Evolutionary conservation across 176 grass and related monocot species (phyloP).

Genomic region (Carex kokanica): DNA sequence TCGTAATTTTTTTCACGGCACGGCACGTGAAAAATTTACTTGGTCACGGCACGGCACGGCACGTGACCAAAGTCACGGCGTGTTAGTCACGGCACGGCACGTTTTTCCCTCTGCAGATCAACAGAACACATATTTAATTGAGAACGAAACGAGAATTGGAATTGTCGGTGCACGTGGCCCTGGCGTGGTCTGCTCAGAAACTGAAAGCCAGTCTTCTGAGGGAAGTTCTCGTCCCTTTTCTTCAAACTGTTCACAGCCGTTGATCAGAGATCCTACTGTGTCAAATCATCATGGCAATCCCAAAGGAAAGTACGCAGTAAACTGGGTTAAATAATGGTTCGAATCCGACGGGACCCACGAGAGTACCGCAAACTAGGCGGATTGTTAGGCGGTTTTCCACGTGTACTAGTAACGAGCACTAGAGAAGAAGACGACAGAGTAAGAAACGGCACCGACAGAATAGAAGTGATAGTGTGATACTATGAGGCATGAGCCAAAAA

Average conservation of each 20-base stretch:
- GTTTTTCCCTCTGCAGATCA: too few relatives aligned
- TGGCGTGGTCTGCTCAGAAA: conserved; percentile 27
- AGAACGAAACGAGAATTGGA: not conserved
- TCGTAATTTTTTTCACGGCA: too few relatives aligned
- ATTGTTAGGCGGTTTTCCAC: conserved; percentile 6
- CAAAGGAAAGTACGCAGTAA: not conserved
- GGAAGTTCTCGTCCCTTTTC: not conserved
- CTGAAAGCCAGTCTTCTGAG: conserved; percentile 8
- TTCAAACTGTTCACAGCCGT: not conserved
- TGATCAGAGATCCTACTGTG: not conserved
- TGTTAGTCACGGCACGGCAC: too few relatives aligned
- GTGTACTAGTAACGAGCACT: not conserved
- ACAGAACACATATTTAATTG: not conserved
- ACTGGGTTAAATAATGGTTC: conserved; percentile 3
- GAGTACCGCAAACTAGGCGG: not conserved
- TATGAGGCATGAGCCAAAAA: not conserved
- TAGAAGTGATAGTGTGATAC: not conserved
- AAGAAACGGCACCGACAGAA: conserved; percentile 14
- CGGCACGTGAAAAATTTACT: too few relatives aligned
- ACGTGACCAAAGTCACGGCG: too few relatives aligned
- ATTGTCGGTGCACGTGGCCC: conserved; percentile 29
- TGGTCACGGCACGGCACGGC: too few relatives aligned
- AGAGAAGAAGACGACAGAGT: not conserved
- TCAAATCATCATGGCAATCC: not conserved
- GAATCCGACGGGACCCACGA: not conserved